A percentile compares a stretch with the other conserved stretches of the same genome.
Conservation (phyloP, 257 asterid species). For the Penstemon eatonii region DNA sequence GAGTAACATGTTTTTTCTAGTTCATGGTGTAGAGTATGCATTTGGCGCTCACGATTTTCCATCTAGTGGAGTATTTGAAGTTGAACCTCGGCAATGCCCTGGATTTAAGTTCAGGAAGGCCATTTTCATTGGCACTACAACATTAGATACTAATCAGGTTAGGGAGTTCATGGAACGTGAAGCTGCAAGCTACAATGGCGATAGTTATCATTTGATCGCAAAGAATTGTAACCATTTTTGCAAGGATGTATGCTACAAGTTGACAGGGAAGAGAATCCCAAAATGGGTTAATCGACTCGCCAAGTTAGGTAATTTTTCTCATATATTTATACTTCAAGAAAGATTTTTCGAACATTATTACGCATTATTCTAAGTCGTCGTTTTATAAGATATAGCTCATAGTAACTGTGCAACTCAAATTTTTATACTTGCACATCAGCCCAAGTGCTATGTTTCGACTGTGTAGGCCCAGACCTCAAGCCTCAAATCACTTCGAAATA, state of each 20-base stretch:
- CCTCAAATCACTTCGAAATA: background rate
- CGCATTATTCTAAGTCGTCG: no score
- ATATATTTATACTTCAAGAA: constrained; percentile 12
- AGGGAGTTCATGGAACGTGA: constrained; percentile 82
- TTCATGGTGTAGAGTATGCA: constrained; percentile 92
- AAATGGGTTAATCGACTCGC: constrained; percentile 98
- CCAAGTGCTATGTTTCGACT: no score
- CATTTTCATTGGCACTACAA: constrained; percentile 69
- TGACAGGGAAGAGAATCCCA: constrained; percentile 79
- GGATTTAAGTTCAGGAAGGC: constrained; percentile 90
- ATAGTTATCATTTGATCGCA: constrained; percentile 80
- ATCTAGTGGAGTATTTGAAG: constrained; percentile 91
- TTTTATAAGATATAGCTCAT: no score
- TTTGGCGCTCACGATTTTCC: constrained; percentile 91
- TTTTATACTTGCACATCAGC: no score
- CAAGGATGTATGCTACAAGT: constrained; percentile 76
- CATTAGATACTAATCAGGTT: constrained; percentile 60
- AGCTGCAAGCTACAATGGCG: constrained; percentile 83
- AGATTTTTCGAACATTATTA: background rate
- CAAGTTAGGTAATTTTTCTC: constrained; percentile 59
- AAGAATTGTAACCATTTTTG: constrained; percentile 97
- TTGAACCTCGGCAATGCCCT: constrained; percentile 92
- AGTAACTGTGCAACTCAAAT: no score
- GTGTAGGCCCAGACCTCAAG: no score
- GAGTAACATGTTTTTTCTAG: constrained; percentile 37